Evolutionary conservation across 768 basidiomycete species (phyloP).

Genomic region (Steccherinum ochraceum): DNA sequence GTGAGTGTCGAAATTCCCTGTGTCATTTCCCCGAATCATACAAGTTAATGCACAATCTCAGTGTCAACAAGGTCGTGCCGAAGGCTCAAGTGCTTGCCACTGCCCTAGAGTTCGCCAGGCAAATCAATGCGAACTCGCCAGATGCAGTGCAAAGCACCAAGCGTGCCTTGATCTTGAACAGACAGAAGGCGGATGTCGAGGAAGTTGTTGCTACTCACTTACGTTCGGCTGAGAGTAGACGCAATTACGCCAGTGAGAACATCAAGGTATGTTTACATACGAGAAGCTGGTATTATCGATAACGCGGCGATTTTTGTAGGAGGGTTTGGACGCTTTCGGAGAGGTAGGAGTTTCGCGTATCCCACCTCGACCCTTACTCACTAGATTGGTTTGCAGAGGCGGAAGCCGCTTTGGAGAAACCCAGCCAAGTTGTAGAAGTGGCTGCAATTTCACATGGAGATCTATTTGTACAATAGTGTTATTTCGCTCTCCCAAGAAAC

Average conservation of each 20-base stretch:
- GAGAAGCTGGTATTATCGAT: not conserved
- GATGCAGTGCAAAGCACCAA: constrained; percentile 78
- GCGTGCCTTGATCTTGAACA: constrained; percentile 48
- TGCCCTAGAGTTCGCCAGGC: constrained; percentile 55
- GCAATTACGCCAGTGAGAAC: constrained; percentile 56
- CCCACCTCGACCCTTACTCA: not conserved
- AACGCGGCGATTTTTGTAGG: constrained; percentile 38
- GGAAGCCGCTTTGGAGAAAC: constrained; percentile 48
- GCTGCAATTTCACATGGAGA: not conserved
- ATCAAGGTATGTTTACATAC: constrained; percentile 46
- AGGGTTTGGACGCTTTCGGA: constrained; percentile 63
- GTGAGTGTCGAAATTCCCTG: constrained; percentile 37
- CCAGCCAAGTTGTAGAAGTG: constrained; percentile 35
- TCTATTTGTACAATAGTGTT: too few species aligned
- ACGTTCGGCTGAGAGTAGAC: constrained; percentile 40
- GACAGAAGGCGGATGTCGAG: constrained; percentile 45
- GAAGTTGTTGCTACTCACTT: constrained; percentile 42
- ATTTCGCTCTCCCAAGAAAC: too few species aligned
- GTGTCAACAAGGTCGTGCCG: constrained; percentile 69
- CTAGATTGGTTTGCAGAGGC: constrained; percentile 27
- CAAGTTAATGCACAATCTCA: constrained; percentile 20
- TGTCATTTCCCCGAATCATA: not conserved
- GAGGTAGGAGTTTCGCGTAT: constrained; percentile 39
- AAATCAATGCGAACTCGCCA: constrained; percentile 62
- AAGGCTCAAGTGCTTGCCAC: constrained; percentile 46